Conservation (phyloP, 1,284 basidiomycete genomes). For the Thecaphora thlaspeos region DNA sequence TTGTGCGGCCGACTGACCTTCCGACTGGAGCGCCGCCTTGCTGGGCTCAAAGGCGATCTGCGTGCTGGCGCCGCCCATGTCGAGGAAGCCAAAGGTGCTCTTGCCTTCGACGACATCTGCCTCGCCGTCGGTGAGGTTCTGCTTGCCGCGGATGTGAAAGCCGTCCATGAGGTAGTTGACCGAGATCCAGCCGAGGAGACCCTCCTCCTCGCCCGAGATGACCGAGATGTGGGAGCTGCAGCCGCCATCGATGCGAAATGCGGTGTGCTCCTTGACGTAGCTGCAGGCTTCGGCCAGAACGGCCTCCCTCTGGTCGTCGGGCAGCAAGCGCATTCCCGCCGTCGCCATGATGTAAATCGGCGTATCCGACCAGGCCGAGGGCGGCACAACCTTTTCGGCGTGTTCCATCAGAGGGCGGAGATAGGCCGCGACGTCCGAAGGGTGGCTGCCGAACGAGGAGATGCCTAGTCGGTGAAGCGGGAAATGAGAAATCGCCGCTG, state of each 20-base stretch:
- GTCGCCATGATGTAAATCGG: slow-evolving; percentile 94
- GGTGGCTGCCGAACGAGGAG: slow-evolving; percentile 74
- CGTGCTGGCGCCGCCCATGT: slow-evolving; percentile 98
- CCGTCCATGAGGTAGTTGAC: slow-evolving; percentile 99
- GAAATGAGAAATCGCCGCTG: no score
- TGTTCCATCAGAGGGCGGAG: slow-evolving; percentile 79
- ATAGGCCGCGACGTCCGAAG: slow-evolving; percentile 72
- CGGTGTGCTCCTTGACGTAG: slow-evolving; percentile 78
- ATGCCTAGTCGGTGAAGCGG: slow-evolving; percentile 67
- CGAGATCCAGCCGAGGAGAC: slow-evolving; percentile 93
- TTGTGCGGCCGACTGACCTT: slow-evolving; percentile 18
- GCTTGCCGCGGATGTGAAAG: slow-evolving; percentile 63
- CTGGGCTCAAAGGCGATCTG: slow-evolving; percentile 89
- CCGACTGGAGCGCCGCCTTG: slow-evolving; percentile 64
- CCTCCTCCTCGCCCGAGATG: slow-evolving; percentile 97
- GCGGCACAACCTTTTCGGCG: slow-evolving; percentile 79
- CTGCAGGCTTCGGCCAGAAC: slow-evolving; percentile 76
- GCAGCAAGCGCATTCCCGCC: slow-evolving; percentile 90
- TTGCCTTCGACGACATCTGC: slow-evolving; percentile 59
- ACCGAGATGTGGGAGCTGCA: slow-evolving; percentile 88
- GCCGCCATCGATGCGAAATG: slow-evolving; percentile 64
- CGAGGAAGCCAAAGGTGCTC: slow-evolving; percentile 94
- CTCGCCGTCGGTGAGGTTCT: slow-evolving; percentile 24
- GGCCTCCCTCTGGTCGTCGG: slow-evolving; percentile 68
- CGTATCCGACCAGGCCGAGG: slow-evolving; percentile 75